Base-by-base conservation (phyloP, 1,284 basidiomycete genomes). In the Sphaerobolus stellatus region DNA sequence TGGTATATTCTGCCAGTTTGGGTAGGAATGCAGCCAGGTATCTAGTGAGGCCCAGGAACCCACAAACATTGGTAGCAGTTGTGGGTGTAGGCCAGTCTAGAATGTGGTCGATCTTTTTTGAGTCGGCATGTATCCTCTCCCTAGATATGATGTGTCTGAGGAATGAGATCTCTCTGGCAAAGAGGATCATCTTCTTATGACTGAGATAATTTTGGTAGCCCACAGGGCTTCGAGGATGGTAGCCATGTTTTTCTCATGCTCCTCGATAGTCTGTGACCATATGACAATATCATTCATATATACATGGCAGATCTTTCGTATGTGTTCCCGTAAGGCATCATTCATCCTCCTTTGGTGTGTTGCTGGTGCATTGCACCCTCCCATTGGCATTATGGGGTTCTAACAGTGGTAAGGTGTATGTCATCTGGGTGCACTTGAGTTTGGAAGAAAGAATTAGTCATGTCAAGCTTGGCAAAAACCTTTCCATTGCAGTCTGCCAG, bases 281-380 rank as follows among this genome's bases (percentile, higher is more conserved):
- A 78, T 74, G 29, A 78, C 62, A 44, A 79, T 77, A 50, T 78
- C 67, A 56, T 79, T 74, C 0, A 78, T 57, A 54, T 77, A 78
- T 0, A 75, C 68, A 54, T 75, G n/a, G n/a, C n/a, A n/a, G n/a
- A n/a, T n/a, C n/a, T n/a, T n/a, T n/a, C n/a, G n/a, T n/a, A n/a
- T n/a, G n/a, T n/a, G n/a, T n/a, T n/a, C n/a, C n/a, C n/a, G n/a
- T n/a, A n/a, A n/a, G n/a, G n/a, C n/a, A n/a, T n/a, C n/a, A n/a
- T n/a, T n/a, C n/a, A n/a, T n/a, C n/a, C n/a, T n/a, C n/a, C n/a
- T n/a, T n/a, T n/a, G n/a, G n/a, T n/a, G n/a, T n/a, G n/a, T n/a
- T n/a, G n/a, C n/a, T n/a, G n/a, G n/a, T n/a, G n/a, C n/a, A n/a
- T n/a, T n/a, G n/a, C n/a, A n/a, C n/a, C n/a, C n/a, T n/a, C n/a